Evolutionary conservation across 176 grass and related monocot genomes (phyloP), one percentile per base, ranked within the genome.

Genomic region (Triticum timopheevii): DNA sequence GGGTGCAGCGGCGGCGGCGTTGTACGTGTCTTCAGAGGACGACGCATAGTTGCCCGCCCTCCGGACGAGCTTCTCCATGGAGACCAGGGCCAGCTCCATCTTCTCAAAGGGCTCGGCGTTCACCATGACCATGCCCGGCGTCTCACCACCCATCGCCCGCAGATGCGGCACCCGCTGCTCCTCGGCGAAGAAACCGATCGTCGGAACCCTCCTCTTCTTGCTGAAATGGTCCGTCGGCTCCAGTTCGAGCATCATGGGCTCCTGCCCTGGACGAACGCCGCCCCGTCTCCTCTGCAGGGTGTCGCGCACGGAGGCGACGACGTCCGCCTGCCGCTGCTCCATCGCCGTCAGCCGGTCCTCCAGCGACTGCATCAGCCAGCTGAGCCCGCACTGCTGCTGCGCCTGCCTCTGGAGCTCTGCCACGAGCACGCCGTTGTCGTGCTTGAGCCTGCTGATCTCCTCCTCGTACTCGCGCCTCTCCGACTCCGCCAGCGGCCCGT

Each of bases 141-240:
- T 12, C 16, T 67, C 84, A 64, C 67, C 4, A 11, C 22, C 59
- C 19, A 52, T 2, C 7, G 20, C 65, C 42, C 20, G 78, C 38
- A 56, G 30, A 22, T 40, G 35, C 1, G 71, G 52, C 76, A 77
- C 24, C n/a, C 72, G 80, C 24, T 86, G 88, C 15, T 88, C 86
- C 50, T 87, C 86, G 52, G 15, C 1, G 71, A 87, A 94, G 49
- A 87, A 82, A 24, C 31, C 78, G 5, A 89, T 83, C 86, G 83
- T 95, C 0, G 87, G 85, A 3, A 89, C 73, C 75, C 95, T 87
- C 84, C 95, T 93, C 86, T 93, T 98, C 95, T 98, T 98, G 79
- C 44, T 84, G 47, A 82, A 81, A 49, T 83, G 84, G 35, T 87
- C 87, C 0, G 88, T 22, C 6, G 50, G 50, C 1, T 19, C 50